Evolutionary conservation across 1,284 basidiomycete genomes (phyloP).

Genomic region (Anthracocystis walkeri): DNA sequence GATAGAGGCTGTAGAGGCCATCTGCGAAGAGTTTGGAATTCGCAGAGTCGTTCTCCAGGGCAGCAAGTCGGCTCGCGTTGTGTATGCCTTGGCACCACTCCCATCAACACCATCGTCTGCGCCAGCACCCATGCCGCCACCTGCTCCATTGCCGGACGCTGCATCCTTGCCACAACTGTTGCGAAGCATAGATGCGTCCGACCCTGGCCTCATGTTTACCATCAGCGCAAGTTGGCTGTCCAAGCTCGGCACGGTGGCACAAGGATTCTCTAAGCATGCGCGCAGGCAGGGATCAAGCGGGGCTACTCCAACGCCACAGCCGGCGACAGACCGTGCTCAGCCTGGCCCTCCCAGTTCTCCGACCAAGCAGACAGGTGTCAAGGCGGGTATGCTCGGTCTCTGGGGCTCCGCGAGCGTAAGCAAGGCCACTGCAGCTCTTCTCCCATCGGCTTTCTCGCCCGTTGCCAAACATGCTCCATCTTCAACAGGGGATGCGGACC

Average conservation of each 20-base stretch:
- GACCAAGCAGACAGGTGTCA: slow-evolving; percentile 22
- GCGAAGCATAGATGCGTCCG: slow-evolving; percentile 16
- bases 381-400: slow-evolving; percentile 45
- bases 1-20: slow-evolving; percentile 70
- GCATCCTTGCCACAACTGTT: slow-evolving; percentile 34
- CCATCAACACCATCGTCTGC: slow-evolving; percentile 32
- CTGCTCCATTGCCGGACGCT: slow-evolving; percentile 37
- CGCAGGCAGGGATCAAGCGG: slow-evolving; percentile 35
- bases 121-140: slow-evolving; percentile 53
- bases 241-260: slow-evolving; percentile 67
- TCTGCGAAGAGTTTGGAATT: slow-evolving; percentile 79
- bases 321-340: slow-evolving; percentile 2
- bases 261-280: slow-evolving; percentile 62
- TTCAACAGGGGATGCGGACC: slow-evolving; percentile 45
- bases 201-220: slow-evolving; percentile 58
- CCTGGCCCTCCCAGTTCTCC: slow-evolving; percentile 20
- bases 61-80: slow-evolving; percentile 67
- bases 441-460: slow-evolving; percentile 20
- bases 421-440: slow-evolving; percentile 43
- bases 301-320: slow-evolving; percentile 1
- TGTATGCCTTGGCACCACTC: slow-evolving; percentile 58
- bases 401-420: slow-evolving; percentile 48
- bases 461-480: slow-evolving; percentile 10
- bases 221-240: slow-evolving; percentile 68
- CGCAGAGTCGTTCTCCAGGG: slow-evolving; percentile 72